A percentile compares a stretch with the other conserved stretches of the same genome.
Evolutionary conservation across 257 asterid species (phyloP).

Genomic region (Knoxia roxburghii): DNA sequence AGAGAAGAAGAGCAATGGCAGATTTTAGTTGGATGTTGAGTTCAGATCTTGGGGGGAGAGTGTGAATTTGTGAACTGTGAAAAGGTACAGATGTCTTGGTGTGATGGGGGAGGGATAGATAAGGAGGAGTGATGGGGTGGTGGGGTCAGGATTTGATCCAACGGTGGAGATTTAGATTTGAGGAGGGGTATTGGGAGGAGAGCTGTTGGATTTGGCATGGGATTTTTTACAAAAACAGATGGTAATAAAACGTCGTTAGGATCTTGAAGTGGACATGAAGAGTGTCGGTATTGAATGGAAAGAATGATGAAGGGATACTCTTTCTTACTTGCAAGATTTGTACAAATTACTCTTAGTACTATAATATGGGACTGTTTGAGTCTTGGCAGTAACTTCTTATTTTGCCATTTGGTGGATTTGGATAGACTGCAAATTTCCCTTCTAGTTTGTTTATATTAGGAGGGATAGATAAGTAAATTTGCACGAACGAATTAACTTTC

Average conservation of each 20-base stretch:
- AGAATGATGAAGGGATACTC: background rate
- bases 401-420: no score
- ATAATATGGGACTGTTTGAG: no score
- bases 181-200: constrained; percentile 1
- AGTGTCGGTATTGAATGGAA: constrained; percentile 39
- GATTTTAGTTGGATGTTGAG: background rate
- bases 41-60: constrained; percentile 14
- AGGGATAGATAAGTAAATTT: no score
- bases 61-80: constrained; percentile 2
- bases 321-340: background rate
- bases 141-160: constrained; percentile 34
- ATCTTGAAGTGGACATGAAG: constrained; percentile 19
- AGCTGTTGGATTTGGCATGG: constrained; percentile 25
- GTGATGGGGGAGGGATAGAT: constrained; percentile 16
- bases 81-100: background rate
- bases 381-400: background rate
- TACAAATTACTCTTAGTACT: background rate
- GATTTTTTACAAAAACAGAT: constrained; percentile 2
- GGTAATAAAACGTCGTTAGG: constrained; percentile 6
- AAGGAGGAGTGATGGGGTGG: no score
- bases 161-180: constrained; percentile 67
- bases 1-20: background rate
- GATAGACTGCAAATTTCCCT: no score
- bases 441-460: no score
- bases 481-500: no score